Evolutionary conservation across 176 grass and related monocot species (phyloP), one percentile per base, ranked within the genome.

Genomic region (Stipa capillata): DNA sequence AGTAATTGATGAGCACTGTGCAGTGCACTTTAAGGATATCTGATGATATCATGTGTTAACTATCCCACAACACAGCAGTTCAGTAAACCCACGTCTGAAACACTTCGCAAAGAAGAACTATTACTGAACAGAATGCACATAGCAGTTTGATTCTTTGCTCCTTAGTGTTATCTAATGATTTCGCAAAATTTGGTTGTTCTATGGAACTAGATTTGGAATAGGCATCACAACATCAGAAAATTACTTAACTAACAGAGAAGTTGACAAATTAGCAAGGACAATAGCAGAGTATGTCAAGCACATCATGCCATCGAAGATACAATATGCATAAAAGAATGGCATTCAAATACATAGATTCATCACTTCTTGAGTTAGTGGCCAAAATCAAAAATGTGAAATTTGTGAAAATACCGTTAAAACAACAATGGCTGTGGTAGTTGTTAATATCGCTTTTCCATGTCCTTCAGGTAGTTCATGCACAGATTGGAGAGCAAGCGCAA

Each of bases 401-500:
- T 48, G 72, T 72, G 55, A n/a, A 87, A 80, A 32, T 89, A 98
- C 96, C 74, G 96, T 98, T 69, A 98, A 73, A 76, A 98, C 96
- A 87, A 98, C 86, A 89, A 98, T 98, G 42, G 96, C 90, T 66
- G 96, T 98, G 28, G 96, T 98, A 24, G 96, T 75, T 35, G 89
- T 92, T 64, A 98, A 90, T 90, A 98, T 98, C 5, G 96, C 87
- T 40, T 98, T 94, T 43, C 96, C 96, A 90, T 98, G 96, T 80
- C 92, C 96, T 66, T 90, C 96, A 73, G 91, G 92, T 76, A 98
- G 92, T 85, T 98, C 96, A 86, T 98, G 90, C 50, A 91, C 87
- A 85, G 96, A 98, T 77, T 98, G 96, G 39, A 98, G 87, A 75
- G 96, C 96, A 94, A 98, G 96, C 1, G 96, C 96, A 93, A 98